Evolutionary conservation across 805 yeast genomes (phyloP), one percentile per base, ranked within the genome.

Genomic region (Wickerhamiella kazuoi): DNA sequence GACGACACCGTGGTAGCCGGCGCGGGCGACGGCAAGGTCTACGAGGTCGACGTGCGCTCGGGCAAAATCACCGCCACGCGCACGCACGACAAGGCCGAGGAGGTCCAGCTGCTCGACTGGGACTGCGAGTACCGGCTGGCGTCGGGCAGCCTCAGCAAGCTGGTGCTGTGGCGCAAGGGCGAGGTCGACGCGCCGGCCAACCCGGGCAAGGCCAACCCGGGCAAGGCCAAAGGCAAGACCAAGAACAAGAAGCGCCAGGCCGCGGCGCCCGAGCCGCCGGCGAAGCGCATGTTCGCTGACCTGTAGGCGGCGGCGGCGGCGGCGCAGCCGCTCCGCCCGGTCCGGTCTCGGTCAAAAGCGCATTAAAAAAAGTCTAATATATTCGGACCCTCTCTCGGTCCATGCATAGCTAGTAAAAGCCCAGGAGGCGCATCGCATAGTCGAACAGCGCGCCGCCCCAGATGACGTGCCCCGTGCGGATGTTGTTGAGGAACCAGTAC

Each of bases 81-180:
- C 45, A 65, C 67, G 6, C 95, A 84, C 52, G 54, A 59, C 5
- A 55, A 61, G 2, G 41, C 35, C 2, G 97, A 86, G 53, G 95
- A 82, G 46, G 87, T 83, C 2, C 67, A 71, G 0, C 65, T 69
- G 34, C 61, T 87, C 45, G 96, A 84, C 52, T 63, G 82, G 39
- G 98, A 87, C 55, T 72, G 55, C 46, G 79, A 78, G 41, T 90
- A 83, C 52, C 68, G 94, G 43, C 61, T 84, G 39, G 72, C 80
- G 3, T 74, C 80, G 54, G 83, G 79, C 4, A 90, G 94, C 17
- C 78, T 86, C 84, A 87, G 80, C 35, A 65, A 68, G 21, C 61
- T 87, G 41, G 78, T 76, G 49, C 63, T 87, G 4, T 87, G 97
- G 97, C 63, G 69, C 7, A 40, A 38, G 4, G 42, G 34, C 34